Base-by-base conservation (phyloP, 257 asterid genomes). In the Datura wrightii region DNA sequence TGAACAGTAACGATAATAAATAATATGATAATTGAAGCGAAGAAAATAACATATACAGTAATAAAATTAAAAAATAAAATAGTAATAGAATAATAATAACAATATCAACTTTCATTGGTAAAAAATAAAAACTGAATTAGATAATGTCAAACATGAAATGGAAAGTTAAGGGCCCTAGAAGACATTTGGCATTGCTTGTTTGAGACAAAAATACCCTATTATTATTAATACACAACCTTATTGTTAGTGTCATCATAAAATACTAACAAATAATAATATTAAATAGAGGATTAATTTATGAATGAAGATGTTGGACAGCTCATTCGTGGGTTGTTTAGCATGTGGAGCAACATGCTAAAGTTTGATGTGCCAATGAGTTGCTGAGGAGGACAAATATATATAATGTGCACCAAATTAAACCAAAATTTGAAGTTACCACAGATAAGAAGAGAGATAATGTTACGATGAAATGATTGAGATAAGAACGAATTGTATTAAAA, bases 241-340 rank as follows among this genome's bases (percentile, higher is more conserved):
- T 56, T 56, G 9, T n/a, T 62, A 24, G 7, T 10, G 15, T 62
- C 10, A 24, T 31, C 11, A 31, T 19, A 37, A 63, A 63, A 63
- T 31, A 63, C 42, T 65, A 65, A 65, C 9, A 34, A 65, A 34
- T 4, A 65, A 34, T 4, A 65, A 0, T 31, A 34, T 10, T 34
- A 31, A 11, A 19, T 46, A 46, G 18, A 46, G 59, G 0, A 8
- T 74, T 48, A 24, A 24, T 74, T 2, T n/a, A 72, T 74, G 3
- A 19, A 19, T 24, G 10, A 71, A 46, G 41, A 72, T 19, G 19
- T 76, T 52, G 24, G 62, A 55, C 82, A 76, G 9, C 62, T 50
- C 82, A 76, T 76, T 50, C 24, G 7, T 76, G 46, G 82, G 46
- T 50, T 76, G 82, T 31, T 31, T 50, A 76, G 10, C 82, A 69